Percentiles rank a stretch among this genome's conserved stretches.
Conservation (phyloP, 768 basidiomycete species). For the Boletus eberwhitei region DNA sequence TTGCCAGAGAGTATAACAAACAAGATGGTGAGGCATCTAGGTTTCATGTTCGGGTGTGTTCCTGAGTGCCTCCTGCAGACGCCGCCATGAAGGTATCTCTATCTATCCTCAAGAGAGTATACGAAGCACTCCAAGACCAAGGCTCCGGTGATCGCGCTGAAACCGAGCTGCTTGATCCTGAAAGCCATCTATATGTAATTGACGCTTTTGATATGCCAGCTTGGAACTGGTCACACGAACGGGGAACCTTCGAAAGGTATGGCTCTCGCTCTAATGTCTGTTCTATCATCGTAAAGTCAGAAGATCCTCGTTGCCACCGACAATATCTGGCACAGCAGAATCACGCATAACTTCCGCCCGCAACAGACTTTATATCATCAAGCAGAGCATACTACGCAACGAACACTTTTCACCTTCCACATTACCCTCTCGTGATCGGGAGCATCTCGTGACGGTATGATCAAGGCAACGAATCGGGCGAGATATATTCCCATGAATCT, state of each 20-base stretch:
- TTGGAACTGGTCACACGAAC: slow-evolving; percentile 86
- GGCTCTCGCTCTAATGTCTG: slow-evolving; percentile 12
- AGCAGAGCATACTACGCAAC: slow-evolving; percentile 89
- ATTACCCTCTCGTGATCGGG: slow-evolving; percentile 82
- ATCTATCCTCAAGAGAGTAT: slow-evolving; percentile 64
- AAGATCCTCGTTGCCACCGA: slow-evolving; percentile 50
- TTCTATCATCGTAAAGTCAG: slow-evolving; percentile 9
- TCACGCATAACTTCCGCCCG: slow-evolving; percentile 76
- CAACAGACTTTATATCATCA: slow-evolving; percentile 86
- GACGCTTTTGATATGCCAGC: slow-evolving; percentile 95
- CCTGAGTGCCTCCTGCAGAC: slow-evolving; percentile 42
- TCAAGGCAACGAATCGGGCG: slow-evolving; percentile 9
- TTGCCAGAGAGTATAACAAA: slow-evolving; percentile 85
- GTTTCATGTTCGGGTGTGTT: not conserved
- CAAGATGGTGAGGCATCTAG: slow-evolving; percentile 63
- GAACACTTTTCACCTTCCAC: slow-evolving; percentile 98
- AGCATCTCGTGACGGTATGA: slow-evolving; percentile 81
- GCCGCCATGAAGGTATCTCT: slow-evolving; percentile 80
- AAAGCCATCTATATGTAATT: slow-evolving; percentile 77
- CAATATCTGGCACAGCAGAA: slow-evolving; percentile 80
- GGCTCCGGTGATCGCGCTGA: slow-evolving; percentile 45
- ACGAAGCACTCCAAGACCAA: slow-evolving; percentile 69
- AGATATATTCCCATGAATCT: slow-evolving; percentile 16
- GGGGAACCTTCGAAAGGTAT: slow-evolving; percentile 87
- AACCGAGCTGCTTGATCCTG: slow-evolving; percentile 70